Evolutionary conservation across 306 rosid genomes (phyloP).

Genomic region (Vigna hirtella): DNA sequence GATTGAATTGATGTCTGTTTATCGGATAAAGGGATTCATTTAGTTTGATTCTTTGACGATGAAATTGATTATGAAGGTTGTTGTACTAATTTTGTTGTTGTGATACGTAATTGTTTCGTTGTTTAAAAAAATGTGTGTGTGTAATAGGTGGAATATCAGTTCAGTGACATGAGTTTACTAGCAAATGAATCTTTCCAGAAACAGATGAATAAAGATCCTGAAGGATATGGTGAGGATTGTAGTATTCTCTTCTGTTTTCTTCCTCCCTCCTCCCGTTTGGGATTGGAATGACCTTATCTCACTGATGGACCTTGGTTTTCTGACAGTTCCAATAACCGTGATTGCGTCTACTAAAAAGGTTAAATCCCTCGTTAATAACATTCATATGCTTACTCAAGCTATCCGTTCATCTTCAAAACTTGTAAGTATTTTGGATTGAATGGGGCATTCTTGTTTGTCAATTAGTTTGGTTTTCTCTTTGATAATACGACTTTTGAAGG

Average conservation of each 20-base stretch:
- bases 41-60: not conserved
- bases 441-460: not conserved
- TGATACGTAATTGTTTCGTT: not conserved
- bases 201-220: conserved; percentile 88
- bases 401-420: conserved; percentile 85
- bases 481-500: conserved; percentile 51
- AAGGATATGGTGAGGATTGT: conserved; percentile 79
- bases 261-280: not conserved
- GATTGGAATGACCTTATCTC: not conserved
- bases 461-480: conserved; percentile 14
- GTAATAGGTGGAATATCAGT: conserved; percentile 87
- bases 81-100: not conserved
- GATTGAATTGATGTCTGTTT: conserved; percentile 7
- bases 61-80: not conserved
- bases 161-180: conserved; percentile 87
- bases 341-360: conserved; percentile 83
- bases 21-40: not conserved
- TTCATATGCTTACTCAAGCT: conserved; percentile 67
- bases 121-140: conserved; percentile 14
- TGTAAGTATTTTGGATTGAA: conserved; percentile 57
- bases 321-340: conserved; percentile 73
- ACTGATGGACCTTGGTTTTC: conserved; percentile 33
- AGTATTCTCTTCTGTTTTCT: conserved; percentile 13
- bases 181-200: conserved; percentile 87
- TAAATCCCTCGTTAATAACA: conserved; percentile 70